Base-by-base conservation (phyloP, 768 basidiomycete genomes). In the Naganishia vaughanmartiniae region DNA sequence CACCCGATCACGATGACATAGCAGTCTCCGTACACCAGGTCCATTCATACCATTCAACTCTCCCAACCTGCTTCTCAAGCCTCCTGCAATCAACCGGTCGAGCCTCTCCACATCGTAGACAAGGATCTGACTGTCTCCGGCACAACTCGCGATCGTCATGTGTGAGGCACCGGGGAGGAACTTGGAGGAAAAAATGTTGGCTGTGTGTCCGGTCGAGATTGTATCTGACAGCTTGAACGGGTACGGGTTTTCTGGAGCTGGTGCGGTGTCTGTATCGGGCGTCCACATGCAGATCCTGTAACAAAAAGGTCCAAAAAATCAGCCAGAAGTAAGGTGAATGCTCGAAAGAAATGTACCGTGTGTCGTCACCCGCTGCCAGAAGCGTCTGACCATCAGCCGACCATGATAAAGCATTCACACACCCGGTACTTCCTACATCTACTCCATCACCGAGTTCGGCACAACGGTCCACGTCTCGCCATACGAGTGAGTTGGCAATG, bases 181-280 rank as follows among this genome's bases (percentile, higher is more conserved):
- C 55, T 90, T 87, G 0, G 86, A 87, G 73, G 88, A 90, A 83
- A 95, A 95, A 55, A 95, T 91, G 76, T 95, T 95, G 15, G 85
- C 87, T 55, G 82, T 85, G 79, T 95, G 92, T 3, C 90, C 91
- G 0, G 92, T 93, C 17, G 84, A 79, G 60, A 93, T 87, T n/a
- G 89, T 85, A 10, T 87, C 84, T 68, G 86, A 84, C 86, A 91
- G 51, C 82, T 80, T 80, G 87, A 91, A 31, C 86, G 88, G 82
- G 66, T 79, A 79, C 1, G 78, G 78, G 36, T 58, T 67, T 4
- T 71, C 68, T 2, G 73, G 68, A 14, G 74, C 65, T 0, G 72
- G 65, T n/a, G 72, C 70, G n/a, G 65, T 65, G 17, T 55, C 67
- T 0, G 73, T 58, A 75, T 89, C 86, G 76, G 90, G 85, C 53